A percentile compares a stretch with the other conserved stretches of the same genome.
Conservation (phyloP, 2,329 filamentous ascomycete genomes). For the Dactylellina drechsleri region DNA sequence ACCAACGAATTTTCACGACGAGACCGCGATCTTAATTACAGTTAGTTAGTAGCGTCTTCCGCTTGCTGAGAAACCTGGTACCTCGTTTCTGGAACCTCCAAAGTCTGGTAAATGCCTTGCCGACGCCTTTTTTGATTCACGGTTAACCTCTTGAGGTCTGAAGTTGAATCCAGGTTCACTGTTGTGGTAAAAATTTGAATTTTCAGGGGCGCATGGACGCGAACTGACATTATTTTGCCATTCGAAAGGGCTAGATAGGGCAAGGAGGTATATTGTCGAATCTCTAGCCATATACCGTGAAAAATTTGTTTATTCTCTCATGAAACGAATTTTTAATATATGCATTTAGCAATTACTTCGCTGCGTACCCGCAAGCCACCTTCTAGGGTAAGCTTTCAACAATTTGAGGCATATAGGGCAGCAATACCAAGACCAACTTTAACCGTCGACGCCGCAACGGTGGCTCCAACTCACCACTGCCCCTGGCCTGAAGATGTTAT, state of each 20-base stretch:
- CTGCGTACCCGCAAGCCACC: neutral
- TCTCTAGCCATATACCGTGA: too few relatives aligned
- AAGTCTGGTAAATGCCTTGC: slow-evolving; percentile 51
- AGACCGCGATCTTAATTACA: too few relatives aligned
- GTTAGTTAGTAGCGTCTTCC: too few relatives aligned
- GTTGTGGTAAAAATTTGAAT: neutral
- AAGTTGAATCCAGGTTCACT: neutral
- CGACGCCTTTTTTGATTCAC: slow-evolving; percentile 28
- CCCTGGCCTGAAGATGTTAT: neutral
- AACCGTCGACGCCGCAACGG: slow-evolving; percentile 37
- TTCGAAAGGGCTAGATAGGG: too few relatives aligned
- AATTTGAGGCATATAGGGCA: neutral
- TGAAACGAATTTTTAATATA: too few relatives aligned
- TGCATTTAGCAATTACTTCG: too few relatives aligned
- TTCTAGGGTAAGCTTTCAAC: neutral
- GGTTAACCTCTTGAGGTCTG: neutral
- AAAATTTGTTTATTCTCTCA: too few relatives aligned
- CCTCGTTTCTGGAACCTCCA: slow-evolving; percentile 6
- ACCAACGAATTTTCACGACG: too few relatives aligned
- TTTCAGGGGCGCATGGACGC: neutral
- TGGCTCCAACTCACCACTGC: neutral
- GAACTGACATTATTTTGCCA: too few relatives aligned
- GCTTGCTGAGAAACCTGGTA: slow-evolving; percentile 25
- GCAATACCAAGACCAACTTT: slow-evolving; percentile 45
- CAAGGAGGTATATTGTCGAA: too few relatives aligned